These are phyloP conservation scores for Cercis canadensis DNA, from an alignment of 306 rosid species.

Conservation along the genomic window DNA sequence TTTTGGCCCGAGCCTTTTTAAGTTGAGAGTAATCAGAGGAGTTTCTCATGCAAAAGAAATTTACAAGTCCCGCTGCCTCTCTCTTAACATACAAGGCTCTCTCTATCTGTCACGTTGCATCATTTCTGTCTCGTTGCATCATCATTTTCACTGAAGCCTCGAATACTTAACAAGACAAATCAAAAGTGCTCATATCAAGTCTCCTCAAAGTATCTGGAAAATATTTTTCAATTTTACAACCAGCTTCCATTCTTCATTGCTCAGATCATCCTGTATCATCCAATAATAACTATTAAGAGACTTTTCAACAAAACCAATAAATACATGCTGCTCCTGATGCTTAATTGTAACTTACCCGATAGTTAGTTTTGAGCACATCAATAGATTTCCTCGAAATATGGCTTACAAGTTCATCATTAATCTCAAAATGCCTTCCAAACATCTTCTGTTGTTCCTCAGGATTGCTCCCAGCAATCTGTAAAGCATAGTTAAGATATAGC, in stretches of 20 bases:
- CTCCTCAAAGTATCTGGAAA: conserved; percentile 73
- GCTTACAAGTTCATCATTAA: conserved; percentile 94
- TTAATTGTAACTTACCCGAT: conserved; percentile 67
- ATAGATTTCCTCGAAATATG: conserved; percentile 86
- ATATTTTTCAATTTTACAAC: conserved; percentile 78
- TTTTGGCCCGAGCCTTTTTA: not conserved
- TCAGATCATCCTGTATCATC: conserved; percentile 71
- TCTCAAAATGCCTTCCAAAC: conserved; percentile 95
- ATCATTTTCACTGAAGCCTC: not conserved
- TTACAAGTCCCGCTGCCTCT: not conserved
- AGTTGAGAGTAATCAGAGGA: not conserved
- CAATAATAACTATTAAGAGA: conserved; percentile 13
- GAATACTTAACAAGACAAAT: too few relatives aligned
- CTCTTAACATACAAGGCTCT: not conserved
- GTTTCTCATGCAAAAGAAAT: not conserved
- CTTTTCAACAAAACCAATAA: conserved; percentile 6
- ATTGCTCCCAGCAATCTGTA: conserved; percentile 76
- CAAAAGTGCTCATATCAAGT: not conserved
- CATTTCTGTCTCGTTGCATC: not conserved
- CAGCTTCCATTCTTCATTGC: conserved; percentile 80
- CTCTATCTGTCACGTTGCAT: not conserved
- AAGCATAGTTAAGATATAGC: conserved; percentile 29
- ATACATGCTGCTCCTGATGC: not conserved
- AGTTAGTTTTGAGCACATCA: conserved; percentile 79
- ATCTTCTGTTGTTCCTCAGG: conserved; percentile 95